These are phyloP conservation scores for Pichia occidentalis DNA, from an alignment of 805 yeast species.

Conservation along the genomic window DNA sequence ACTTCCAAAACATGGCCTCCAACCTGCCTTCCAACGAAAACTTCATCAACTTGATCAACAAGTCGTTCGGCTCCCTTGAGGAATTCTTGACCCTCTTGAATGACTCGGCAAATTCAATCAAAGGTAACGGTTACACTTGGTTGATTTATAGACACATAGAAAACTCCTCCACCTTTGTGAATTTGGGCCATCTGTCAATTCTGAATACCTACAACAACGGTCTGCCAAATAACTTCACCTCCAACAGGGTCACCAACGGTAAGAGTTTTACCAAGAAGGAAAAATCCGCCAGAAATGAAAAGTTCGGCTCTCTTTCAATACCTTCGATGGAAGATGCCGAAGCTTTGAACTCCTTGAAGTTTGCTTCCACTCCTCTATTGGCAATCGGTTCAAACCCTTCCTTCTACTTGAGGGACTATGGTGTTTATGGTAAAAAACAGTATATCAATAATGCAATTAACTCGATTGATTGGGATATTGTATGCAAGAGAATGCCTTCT, in stretches of 20 bases:
- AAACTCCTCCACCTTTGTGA: constrained; percentile 17
- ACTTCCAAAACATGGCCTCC: constrained; percentile 24
- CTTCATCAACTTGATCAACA: constrained; percentile 42
- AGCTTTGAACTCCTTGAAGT: constrained; percentile 36
- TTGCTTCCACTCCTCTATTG: constrained; percentile 48
- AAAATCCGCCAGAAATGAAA: constrained; percentile 11
- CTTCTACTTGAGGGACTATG: constrained; percentile 66
- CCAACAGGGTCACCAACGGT: constrained; percentile 38
- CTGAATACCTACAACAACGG: constrained; percentile 89
- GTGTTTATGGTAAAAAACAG: constrained; percentile 66
- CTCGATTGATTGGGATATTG: constrained; percentile 77
- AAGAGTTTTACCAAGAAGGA: constrained; percentile 10
- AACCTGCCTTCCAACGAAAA: constrained; percentile 19
- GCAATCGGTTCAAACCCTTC: constrained; percentile 70
- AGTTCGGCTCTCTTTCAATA: constrained; percentile 17
- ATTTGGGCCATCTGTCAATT: constrained; percentile 48
- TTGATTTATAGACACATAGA: constrained; percentile 52
- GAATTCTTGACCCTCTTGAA: constrained; percentile 70
- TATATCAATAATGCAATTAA: constrained; percentile 74
- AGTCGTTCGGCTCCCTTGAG: constrained; percentile 67
- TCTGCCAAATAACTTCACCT: constrained; percentile 59
- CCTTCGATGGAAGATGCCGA: constrained; percentile 37
- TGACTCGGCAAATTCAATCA: constrained; percentile 60
- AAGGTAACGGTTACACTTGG: constrained; percentile 93
- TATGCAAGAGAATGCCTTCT: constrained; percentile 39